phyloP scores from a whole-genome alignment of 2,329 filamentous ascomycete genomes.

The Rosellinia necatrix region DNA sequence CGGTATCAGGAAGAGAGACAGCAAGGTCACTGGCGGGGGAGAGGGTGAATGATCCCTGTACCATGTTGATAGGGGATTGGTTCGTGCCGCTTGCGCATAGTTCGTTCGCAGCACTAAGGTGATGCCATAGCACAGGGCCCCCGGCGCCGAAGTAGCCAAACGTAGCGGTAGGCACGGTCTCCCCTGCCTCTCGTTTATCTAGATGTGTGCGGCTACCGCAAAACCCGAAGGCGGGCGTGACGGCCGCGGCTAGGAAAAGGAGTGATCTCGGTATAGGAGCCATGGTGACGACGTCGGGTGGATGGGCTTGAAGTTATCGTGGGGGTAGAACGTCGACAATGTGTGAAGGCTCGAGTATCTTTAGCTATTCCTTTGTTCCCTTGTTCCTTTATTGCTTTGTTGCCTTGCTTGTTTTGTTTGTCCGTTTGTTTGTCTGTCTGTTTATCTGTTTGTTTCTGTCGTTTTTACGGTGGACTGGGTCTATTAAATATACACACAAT shows the following conservation, averaged over 20 bases:
- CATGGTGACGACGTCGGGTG: conserved; percentile 23
- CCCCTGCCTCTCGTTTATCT: conserved; percentile 37
- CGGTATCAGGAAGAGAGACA: conserved; percentile 48
- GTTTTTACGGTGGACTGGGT: background rate
- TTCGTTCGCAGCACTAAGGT: conserved; percentile 47
- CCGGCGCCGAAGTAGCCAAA: conserved; percentile 40
- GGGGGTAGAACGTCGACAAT: background rate
- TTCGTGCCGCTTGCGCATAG: conserved; percentile 55
- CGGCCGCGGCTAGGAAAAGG: conserved; percentile 34
- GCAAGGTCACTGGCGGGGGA: conserved; percentile 40
- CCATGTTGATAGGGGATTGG: conserved; percentile 64
- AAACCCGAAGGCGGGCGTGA: conserved; percentile 36
- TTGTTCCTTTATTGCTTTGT: too few relatives aligned
- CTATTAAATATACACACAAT: background rate
- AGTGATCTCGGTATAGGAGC: conserved; percentile 24
- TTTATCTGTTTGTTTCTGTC: too few relatives aligned
- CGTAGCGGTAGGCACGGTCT: conserved; percentile 36
- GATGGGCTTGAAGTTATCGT: background rate
- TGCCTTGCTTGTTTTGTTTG: too few relatives aligned
- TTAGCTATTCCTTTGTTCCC: too few relatives aligned
- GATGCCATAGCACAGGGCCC: conserved; percentile 44
- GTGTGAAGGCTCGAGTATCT: background rate
- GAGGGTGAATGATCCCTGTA: conserved; percentile 41
- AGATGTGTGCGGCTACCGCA: conserved; percentile 41
- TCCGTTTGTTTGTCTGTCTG: too few relatives aligned